A percentile compares a stretch with the other conserved stretches of the same genome.
These are phyloP conservation scores for Ophiobolus disseminans DNA, from an alignment of 2,329 filamentous ascomycete species.

Conservation along the genomic window DNA sequence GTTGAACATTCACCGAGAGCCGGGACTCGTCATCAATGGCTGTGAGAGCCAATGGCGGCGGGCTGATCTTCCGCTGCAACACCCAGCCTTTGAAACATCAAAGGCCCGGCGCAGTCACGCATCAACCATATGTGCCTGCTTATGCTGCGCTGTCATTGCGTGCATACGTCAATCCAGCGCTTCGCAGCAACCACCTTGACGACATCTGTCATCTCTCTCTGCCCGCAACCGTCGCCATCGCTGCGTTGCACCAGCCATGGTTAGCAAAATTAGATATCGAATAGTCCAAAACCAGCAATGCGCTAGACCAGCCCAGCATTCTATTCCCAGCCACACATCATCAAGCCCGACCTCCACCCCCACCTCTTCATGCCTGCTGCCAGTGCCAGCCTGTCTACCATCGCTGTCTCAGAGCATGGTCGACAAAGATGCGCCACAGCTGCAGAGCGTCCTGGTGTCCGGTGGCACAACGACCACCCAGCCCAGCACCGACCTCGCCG, in stretches of 20 bases:
- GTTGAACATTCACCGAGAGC: slow-evolving; percentile 8
- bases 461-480: too few species aligned
- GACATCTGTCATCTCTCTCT: too few species aligned
- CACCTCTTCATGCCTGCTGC: too few species aligned
- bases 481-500: too few species aligned
- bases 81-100: slow-evolving; percentile 8
- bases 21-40: slow-evolving; percentile 14
- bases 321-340: not conserved
- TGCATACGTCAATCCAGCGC: not conserved
- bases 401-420: too few species aligned
- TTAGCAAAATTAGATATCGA: not conserved
- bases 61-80: slow-evolving; percentile 1
- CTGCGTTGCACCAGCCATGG: too few species aligned
- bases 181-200: too few species aligned
- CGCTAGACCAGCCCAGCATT: not conserved
- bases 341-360: too few species aligned
- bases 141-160: not conserved
- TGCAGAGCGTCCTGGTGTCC: too few species aligned
- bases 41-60: slow-evolving; percentile 8
- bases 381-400: too few species aligned
- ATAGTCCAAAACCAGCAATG: not conserved
- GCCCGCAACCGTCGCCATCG: not conserved
- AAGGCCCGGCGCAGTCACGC: not conserved
- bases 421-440: too few species aligned
- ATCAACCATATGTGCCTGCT: not conserved